Base-by-base conservation (phyloP, 2,329 filamentous ascomycete species). In the Gnomoniopsis smithogilvyi region DNA sequence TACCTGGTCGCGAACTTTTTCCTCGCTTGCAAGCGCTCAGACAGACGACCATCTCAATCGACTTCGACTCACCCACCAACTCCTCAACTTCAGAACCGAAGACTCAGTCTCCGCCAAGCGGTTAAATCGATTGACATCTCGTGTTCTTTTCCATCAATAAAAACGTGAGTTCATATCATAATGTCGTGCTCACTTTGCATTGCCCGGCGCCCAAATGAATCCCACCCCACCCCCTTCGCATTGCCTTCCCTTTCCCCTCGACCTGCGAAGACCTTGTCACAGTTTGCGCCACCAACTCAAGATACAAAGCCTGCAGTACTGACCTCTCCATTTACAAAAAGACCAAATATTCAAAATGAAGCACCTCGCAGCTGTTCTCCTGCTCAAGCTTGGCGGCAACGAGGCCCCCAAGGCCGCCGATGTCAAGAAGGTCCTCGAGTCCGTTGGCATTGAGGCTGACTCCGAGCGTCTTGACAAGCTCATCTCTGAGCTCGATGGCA, bases 71-170 rank as follows among this genome's bases (percentile, higher is more conserved):
- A 67, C 69, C 68, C 71, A 47, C 54, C 52, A 52, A 51, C 33
- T n/a, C 49, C 19, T 34, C 58, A 47, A 70, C 73, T 70, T 72
- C 72, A 85, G 90, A 89, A 96, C 92, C 85, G 91, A 95, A 92
- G 92, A 89, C 85, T 96, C 94, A 97, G 94, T 98, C 94, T 96
- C 94, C 94, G 93, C 90, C 85, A 88, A 78, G 91, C 92, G 94
- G 94, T 97, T 96, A 96, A 98, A 96, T 89, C 87, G 94, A 98
- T 98, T 98, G 94, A 92, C 81, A 83, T 89, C 90, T 93, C 90
- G 83, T 89, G 90, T 93, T 92, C 87, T 77, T 69, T 56, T 58
- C 43, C 52, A 58, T 26, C 34, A 53, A 53, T 34, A 55, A 55
- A 61, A 36, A 22, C 48, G 61, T 62, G 54, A 61, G 60, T 61